A percentile compares a stretch with the other conserved stretches of the same genome.
These are phyloP conservation scores for Alternaria rosae DNA, from an alignment of 2,329 filamentous ascomycete species.

Conservation along the genomic window DNA sequence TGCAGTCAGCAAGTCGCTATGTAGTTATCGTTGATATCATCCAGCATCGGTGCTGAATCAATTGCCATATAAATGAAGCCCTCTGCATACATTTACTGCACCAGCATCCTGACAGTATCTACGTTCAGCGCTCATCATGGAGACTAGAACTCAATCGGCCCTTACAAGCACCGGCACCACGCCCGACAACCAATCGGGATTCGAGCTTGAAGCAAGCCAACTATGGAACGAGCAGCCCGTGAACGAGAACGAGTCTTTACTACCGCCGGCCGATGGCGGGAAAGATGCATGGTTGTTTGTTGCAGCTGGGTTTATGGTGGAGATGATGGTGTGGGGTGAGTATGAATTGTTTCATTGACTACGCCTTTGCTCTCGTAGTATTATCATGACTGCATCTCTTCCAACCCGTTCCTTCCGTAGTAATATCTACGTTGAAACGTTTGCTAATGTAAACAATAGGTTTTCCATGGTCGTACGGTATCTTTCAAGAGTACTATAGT, in stretches of 20 bases:
- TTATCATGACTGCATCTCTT: background rate
- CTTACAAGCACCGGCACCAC: background rate
- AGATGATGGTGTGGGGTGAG: slow-evolving; percentile 59
- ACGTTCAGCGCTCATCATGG: background rate
- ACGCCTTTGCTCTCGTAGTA: background rate
- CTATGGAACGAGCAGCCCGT: slow-evolving; percentile 12
- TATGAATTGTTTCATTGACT: background rate
- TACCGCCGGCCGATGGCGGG: slow-evolving; percentile 59
- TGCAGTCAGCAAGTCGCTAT: background rate
- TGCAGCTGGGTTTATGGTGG: slow-evolving; percentile 58
- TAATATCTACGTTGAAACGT: too few species aligned
- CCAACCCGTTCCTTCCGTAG: too few species aligned
- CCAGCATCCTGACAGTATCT: background rate
- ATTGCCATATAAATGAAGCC: background rate
- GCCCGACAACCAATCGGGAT: slow-evolving; percentile 1
- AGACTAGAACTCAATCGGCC: background rate
- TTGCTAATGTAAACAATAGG: slow-evolving; percentile 52
- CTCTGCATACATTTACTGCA: background rate
- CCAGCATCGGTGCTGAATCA: background rate
- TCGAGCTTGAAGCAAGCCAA: slow-evolving; percentile 8
- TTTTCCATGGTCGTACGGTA: slow-evolving; percentile 72
- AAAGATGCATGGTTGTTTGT: slow-evolving; percentile 62
- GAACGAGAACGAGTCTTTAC: slow-evolving; percentile 16
- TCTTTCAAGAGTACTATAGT: slow-evolving; percentile 75
- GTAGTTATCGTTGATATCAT: background rate